phyloP scores from a whole-genome alignment of 768 basidiomycete genomes.

The Sporobolomyces phaffii region DNA sequence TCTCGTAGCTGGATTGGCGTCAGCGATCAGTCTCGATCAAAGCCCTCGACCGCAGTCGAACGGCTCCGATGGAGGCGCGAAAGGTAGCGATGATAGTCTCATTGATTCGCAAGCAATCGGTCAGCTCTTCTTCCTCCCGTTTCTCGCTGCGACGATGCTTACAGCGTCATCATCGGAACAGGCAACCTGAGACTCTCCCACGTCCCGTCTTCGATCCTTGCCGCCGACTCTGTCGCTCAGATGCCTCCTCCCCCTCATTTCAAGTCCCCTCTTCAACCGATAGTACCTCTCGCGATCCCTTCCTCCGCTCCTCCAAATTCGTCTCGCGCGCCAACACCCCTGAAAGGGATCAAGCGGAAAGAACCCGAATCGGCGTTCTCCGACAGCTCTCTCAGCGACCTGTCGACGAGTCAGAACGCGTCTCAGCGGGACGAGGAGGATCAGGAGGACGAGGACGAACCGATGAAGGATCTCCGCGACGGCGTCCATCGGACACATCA shows the following conservation, averaged over 20 bases:
- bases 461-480: slow-evolving; percentile 12
- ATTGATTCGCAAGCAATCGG: slow-evolving; percentile 32
- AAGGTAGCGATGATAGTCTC: slow-evolving; percentile 9
- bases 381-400: slow-evolving; percentile 5
- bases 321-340: background rate
- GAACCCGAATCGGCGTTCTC: slow-evolving; percentile 1
- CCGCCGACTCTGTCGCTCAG: background rate
- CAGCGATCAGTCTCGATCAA: slow-evolving; percentile 6
- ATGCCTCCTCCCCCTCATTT: background rate
- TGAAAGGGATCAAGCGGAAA: slow-evolving; percentile 10
- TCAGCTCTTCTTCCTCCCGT: background rate
- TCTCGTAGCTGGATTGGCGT: background rate
- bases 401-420: background rate
- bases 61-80: background rate
- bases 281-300: background rate
- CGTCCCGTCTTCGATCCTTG: background rate
- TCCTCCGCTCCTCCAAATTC: background rate
- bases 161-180: background rate
- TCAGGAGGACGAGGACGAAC: background rate
- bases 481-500: no score
- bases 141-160: background rate
- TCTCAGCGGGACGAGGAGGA: background rate
- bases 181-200: slow-evolving; percentile 28
- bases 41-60: background rate
- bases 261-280: background rate